Conservation (phyloP, 129 eudicot species). For the Gnaphalium uliginosum region DNA sequence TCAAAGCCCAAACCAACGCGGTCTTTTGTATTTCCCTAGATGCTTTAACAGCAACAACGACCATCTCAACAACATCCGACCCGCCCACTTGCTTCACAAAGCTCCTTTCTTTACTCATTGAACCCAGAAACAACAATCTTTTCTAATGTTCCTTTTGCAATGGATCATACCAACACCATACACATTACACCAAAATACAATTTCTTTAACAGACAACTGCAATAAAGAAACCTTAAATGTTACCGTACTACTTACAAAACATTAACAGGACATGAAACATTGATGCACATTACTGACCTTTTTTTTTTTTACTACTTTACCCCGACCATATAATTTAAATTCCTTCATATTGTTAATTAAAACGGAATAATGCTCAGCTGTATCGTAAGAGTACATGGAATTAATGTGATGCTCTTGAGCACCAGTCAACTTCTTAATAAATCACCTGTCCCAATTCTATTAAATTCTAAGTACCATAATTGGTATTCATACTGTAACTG, state of each 20-base stretch:
- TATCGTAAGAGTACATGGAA: not conserved
- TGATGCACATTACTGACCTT: slow-evolving; percentile 12
- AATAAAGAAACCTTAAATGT: not conserved
- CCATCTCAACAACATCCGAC: slow-evolving; percentile 55
- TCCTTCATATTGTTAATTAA: not conserved
- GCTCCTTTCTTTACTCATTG: slow-evolving; percentile 60
- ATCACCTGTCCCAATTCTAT: not conserved
- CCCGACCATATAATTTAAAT: slow-evolving; percentile 12
- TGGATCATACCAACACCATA: slow-evolving; percentile 13
- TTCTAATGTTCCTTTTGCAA: slow-evolving; percentile 12
- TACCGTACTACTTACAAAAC: not conserved
- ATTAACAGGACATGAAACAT: slow-evolving; percentile 5
- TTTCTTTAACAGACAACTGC: slow-evolving; percentile 17
- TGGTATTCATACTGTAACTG: too few species aligned
- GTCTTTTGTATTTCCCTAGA: slow-evolving; percentile 80
- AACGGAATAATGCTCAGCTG: not conserved
- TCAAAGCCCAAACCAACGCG: slow-evolving; percentile 91
- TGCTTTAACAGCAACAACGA: slow-evolving; percentile 90
- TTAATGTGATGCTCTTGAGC: too few species aligned
- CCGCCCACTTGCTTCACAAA: slow-evolving; percentile 48
- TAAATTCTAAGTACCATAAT: too few species aligned
- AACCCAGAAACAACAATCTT: slow-evolving; percentile 7
- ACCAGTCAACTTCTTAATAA: too few species aligned
- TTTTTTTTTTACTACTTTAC: not conserved
- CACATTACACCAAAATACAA: slow-evolving; percentile 9